Evolutionary conservation across 257 asterid genomes (phyloP), one percentile per base, ranked within the genome.

Genomic region (Buddleja alternifolia): DNA sequence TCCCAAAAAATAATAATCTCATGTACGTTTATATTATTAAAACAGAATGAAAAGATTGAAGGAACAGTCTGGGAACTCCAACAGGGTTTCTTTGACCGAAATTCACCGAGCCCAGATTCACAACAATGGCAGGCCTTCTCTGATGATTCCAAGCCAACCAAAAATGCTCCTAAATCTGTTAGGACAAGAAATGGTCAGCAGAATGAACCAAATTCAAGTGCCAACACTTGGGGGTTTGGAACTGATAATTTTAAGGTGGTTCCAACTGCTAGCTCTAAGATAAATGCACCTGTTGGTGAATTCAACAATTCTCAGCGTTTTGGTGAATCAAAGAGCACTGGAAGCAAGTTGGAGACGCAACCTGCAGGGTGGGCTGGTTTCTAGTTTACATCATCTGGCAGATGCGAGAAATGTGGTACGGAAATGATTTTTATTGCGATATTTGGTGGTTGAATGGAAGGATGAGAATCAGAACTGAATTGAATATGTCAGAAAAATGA

Each of bases 361-460:
- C 99, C 99, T 55, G 89, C 96, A 54, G 99, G 99, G 40, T 93
- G 99, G 99, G 99, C 97, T 66, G 99, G 99, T 42, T 93, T 83
- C 72, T 83, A 77, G 80, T 57, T 56, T 32, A 25, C 42, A 24
- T 24, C 24, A 63, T 24, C 61, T 16, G 25, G 47, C 50, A 60
- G 5, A 29, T 29, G 34, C 34, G 34, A 29, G 34, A 29, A 29
- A 29, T 5, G 2, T 29, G 34, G 34, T 29, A 29, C 34, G 34
- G 5, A 29, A 29, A 29, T 29, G 34, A 2, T 29, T 29, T 29
- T 14, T 8, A 48, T 48, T 14, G 10, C 20, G 8, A 8, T 11
- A n/a, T 48, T 17, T 41, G 47, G 3, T 17, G 23, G 7, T 46
- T 12, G 32, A 16, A 9, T 46, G 57, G 44, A 16, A 25, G 32